Evolutionary conservation across 139 green algal genomes (phyloP), one percentile per base, ranked within the genome.

Genomic region (Nannochloris sp.): DNA sequence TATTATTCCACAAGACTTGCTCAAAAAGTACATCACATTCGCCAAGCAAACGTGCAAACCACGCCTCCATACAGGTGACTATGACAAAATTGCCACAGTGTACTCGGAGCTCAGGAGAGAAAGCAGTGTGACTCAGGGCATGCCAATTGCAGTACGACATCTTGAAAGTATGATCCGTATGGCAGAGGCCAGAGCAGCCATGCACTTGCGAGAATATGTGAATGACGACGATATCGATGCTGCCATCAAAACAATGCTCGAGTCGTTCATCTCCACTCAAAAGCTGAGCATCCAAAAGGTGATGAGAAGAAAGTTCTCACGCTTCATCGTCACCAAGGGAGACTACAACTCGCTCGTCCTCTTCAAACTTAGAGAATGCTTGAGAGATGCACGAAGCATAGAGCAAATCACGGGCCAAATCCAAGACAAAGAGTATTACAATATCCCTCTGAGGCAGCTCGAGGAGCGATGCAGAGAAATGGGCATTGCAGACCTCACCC

Each of bases 1-100:
- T 60, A 70, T 88, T 18, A 72, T 97, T 16, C 56, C 72, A 15
- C 92, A 97, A 73, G 84, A 95, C 10, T 64, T 91, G 77, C 85
- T 99, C 67, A 78, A 83, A 49, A 98, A 98, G 84, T 99, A 99
- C 83, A 86, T 98, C 54, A 87, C 88, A 2, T 98, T 93, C 66
- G 89, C 93, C 23, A 95, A 95, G 82, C 77, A 90, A 73, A 77
- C 88, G 66, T 78, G 81, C 57, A 70, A 55, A 21, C 87, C 84
- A 40, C 85, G 79, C 58, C 78, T 96, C 58, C 71, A 82, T 6
- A 54, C 73, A 19, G 64, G 60, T 4, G 82, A 94, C 56, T 66
- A 81, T 43, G 79, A 91, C 59, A 95, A 90, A 69, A 85, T 97
- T 27, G 74, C 82, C 5, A 57, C 76, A 56, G 81, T 95, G 54